A percentile compares a stretch with the other conserved stretches of the same genome.
Conservation (phyloP, 768 basidiomycete species). For the Tricholoma terreum region DNA sequence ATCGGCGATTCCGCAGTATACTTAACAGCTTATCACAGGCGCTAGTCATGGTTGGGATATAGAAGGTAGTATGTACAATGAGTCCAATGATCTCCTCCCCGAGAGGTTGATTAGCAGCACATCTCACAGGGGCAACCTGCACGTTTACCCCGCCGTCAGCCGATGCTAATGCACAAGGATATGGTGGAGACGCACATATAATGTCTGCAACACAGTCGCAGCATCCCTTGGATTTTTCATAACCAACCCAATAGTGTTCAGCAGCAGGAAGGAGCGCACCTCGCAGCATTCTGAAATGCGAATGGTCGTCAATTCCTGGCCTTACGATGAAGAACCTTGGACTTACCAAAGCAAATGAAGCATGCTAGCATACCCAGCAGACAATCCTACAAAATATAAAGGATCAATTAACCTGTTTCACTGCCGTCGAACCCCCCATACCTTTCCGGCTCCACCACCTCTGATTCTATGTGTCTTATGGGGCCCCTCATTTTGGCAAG, state of each 20-base stretch:
- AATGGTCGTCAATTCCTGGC: background rate
- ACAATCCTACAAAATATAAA: conserved; percentile 50
- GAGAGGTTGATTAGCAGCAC: conserved; percentile 47
- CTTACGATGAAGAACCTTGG: background rate
- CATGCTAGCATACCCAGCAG: conserved; percentile 58
- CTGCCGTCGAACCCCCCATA: conserved; percentile 19
- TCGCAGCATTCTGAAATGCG: conserved; percentile 60
- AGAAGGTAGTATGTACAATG: background rate
- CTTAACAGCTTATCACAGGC: too few species aligned
- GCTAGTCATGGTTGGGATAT: background rate
- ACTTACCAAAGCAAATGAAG: conserved; percentile 73
- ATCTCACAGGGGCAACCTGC: conserved; percentile 80
- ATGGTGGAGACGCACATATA: conserved; percentile 48
- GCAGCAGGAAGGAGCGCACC: conserved; percentile 34
- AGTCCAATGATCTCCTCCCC: background rate
- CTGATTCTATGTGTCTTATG: conserved; percentile 57
- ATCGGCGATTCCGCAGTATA: too few species aligned
- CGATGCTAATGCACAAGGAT: background rate
- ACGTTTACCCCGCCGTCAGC: background rate
- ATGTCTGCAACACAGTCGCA: conserved; percentile 72
- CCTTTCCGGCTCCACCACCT: conserved; percentile 71
- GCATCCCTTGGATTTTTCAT: conserved; percentile 44
- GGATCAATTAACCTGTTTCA: conserved; percentile 4
- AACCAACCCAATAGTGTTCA: background rate
- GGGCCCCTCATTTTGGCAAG: background rate